These are phyloP conservation scores for Hanseniaspora osmophila DNA, from an alignment of 805 yeast genomes.

Conservation along the genomic window DNA sequence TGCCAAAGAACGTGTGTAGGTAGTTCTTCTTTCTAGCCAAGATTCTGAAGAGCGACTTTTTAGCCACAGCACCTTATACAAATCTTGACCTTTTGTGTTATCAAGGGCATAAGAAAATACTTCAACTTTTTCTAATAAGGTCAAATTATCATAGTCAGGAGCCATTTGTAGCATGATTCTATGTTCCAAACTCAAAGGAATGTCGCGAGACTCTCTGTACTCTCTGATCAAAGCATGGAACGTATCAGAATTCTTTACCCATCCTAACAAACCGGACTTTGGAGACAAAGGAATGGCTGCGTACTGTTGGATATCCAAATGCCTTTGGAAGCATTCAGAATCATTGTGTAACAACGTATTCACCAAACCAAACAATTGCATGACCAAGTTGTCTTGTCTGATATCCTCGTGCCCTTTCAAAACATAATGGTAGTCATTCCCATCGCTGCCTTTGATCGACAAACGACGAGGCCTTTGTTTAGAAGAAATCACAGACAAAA, in stretches of 20 bases:
- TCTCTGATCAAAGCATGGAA: slow-evolving; percentile 87
- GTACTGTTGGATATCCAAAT: slow-evolving; percentile 79
- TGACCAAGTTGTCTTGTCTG: slow-evolving; percentile 90
- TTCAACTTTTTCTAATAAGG: slow-evolving; percentile 84
- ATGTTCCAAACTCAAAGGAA: slow-evolving; percentile 82
- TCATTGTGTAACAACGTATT: slow-evolving; percentile 80
- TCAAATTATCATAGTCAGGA: slow-evolving; percentile 79
- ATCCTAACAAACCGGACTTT: slow-evolving; percentile 86
- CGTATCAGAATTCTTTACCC: slow-evolving; percentile 97
- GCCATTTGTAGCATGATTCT: slow-evolving; percentile 96
- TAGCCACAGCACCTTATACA: slow-evolving; percentile 90
- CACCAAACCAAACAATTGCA: slow-evolving; percentile 93
- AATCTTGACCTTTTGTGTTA: slow-evolving; percentile 90
- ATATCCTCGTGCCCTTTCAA: slow-evolving; percentile 96
- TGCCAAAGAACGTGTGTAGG: slow-evolving; percentile 88
- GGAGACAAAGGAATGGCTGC: slow-evolving; percentile 95
- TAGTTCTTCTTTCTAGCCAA: slow-evolving; percentile 94
- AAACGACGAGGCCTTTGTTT: slow-evolving; percentile 90
- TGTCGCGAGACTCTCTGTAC: slow-evolving; percentile 82
- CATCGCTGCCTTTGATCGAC: slow-evolving; percentile 75
- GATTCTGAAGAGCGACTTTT: slow-evolving; percentile 93
- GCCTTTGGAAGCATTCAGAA: slow-evolving; percentile 92
- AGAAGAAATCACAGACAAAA: slow-evolving; percentile 75
- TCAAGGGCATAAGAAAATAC: slow-evolving; percentile 92
- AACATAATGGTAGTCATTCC: slow-evolving; percentile 69